These are phyloP conservation scores for Panellus pusillus DNA, from an alignment of 768 basidiomycete genomes.

Conservation along the genomic window DNA sequence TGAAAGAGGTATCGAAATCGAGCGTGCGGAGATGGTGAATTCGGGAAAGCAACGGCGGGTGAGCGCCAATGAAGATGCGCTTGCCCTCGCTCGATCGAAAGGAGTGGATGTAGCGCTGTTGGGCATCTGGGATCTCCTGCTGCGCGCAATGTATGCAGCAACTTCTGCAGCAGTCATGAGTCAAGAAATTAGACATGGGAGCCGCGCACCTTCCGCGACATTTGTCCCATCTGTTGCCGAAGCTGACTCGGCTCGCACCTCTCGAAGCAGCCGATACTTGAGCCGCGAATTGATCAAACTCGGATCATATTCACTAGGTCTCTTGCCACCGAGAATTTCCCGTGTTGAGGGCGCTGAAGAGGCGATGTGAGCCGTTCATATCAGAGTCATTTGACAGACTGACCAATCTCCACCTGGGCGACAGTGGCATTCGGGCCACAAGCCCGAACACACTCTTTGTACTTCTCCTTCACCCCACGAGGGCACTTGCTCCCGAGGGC, in stretches of 20 bases:
- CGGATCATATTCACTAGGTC: neutral
- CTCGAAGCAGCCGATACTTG: neutral
- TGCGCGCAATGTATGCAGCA: conserved; percentile 1
- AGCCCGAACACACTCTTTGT: neutral
- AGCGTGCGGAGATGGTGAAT: neutral
- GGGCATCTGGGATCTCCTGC: neutral
- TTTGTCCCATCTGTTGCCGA: neutral
- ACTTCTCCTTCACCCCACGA: neutral
- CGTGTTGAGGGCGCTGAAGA: neutral
- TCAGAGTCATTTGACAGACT: neutral
- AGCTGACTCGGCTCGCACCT: neutral
- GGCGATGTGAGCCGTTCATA: neutral
- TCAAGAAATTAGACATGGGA: neutral
- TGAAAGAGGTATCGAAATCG: neutral
- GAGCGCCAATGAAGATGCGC: neutral
- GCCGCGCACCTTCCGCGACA: neutral
- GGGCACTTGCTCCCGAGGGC: neutral
- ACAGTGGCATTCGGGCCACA: neutral
- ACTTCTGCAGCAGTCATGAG: neutral
- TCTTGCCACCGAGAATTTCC: neutral
- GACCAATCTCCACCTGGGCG: neutral
- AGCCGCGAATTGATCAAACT: neutral
- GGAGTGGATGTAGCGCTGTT: neutral
- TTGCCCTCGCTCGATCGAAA: neutral
- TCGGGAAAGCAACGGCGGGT: no score